phyloP scores from a whole-genome alignment of 148 eudicot genomes.

The Chenopodium suecicum region DNA sequence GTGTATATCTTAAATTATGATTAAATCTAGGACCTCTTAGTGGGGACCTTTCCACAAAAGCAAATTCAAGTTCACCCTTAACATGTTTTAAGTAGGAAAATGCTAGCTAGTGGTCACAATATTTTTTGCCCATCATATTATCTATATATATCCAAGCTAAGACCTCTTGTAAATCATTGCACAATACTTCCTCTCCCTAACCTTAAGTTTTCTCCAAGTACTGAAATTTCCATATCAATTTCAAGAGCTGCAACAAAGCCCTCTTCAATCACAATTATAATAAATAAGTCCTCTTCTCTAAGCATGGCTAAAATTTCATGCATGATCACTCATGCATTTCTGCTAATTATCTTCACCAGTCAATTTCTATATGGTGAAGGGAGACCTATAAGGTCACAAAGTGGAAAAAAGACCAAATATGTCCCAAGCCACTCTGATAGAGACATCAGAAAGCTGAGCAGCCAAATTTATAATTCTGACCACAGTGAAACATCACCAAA shows the following conservation, averaged over 20 bases:
- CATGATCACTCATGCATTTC: conserved; percentile 2
- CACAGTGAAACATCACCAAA: conserved; percentile 4
- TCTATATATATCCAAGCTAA: conserved; percentile 22
- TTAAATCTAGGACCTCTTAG: conserved; percentile 5
- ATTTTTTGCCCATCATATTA: not conserved
- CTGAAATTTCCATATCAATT: not conserved
- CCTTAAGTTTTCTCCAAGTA: not conserved
- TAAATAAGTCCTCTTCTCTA: not conserved
- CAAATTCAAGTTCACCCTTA: conserved; percentile 6
- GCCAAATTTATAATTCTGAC: conserved; percentile 12
- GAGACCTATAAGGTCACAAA: conserved; percentile 22
- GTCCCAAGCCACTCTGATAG: conserved; percentile 6
- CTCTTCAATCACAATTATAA: not conserved
- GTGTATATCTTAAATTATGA: not conserved
- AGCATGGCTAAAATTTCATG: conserved; percentile 14
- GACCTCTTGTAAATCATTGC: conserved; percentile 23
- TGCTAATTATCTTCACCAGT: conserved; percentile 18
- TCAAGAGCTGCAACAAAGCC: not conserved
- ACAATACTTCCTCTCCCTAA: conserved; percentile 1
- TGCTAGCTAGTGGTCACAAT: not conserved
- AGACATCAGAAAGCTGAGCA: conserved; percentile 12
- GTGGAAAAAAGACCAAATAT: conserved; percentile 1
- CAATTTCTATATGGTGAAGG: conserved; percentile 29
- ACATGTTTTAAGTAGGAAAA: conserved; percentile 14
- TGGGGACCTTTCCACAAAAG: not conserved